These are phyloP conservation scores for Pichia exigua DNA, from an alignment of 805 yeast species.

Conservation along the genomic window DNA sequence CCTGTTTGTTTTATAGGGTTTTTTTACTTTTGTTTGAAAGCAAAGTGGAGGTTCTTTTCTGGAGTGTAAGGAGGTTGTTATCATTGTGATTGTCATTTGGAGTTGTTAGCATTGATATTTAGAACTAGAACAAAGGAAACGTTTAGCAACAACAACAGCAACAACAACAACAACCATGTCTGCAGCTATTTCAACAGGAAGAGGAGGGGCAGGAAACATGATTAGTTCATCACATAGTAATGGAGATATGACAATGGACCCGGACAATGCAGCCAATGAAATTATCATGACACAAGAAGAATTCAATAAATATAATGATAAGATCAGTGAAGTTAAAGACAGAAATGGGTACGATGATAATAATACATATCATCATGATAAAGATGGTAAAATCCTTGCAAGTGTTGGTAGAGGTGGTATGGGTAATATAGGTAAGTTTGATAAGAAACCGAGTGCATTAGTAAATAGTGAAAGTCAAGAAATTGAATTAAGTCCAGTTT, in stretches of 20 bases:
- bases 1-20: too few species aligned
- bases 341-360: neutral
- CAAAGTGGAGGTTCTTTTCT: too few species aligned
- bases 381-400: constrained; percentile 30
- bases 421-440: constrained; percentile 39
- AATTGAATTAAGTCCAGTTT: constrained; percentile 32
- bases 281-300: constrained; percentile 16
- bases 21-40: too few species aligned
- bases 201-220: constrained; percentile 32
- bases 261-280: constrained; percentile 17
- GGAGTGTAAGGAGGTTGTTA: too few species aligned
- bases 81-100: too few species aligned
- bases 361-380: constrained; percentile 20
- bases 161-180: neutral
- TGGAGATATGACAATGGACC: neutral
- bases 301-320: neutral
- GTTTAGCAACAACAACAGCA: too few species aligned
- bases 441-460: constrained; percentile 37
- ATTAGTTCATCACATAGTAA: constrained; percentile 10
- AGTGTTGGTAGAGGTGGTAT: constrained; percentile 57
- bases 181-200: constrained; percentile 27
- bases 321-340: neutral
- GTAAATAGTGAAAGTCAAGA: constrained; percentile 31
- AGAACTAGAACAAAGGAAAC: too few species aligned
- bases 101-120: too few species aligned